Evolutionary conservation across 2,329 filamentous ascomycete species (phyloP).

Genomic region (Verticillium dahliae): DNA sequence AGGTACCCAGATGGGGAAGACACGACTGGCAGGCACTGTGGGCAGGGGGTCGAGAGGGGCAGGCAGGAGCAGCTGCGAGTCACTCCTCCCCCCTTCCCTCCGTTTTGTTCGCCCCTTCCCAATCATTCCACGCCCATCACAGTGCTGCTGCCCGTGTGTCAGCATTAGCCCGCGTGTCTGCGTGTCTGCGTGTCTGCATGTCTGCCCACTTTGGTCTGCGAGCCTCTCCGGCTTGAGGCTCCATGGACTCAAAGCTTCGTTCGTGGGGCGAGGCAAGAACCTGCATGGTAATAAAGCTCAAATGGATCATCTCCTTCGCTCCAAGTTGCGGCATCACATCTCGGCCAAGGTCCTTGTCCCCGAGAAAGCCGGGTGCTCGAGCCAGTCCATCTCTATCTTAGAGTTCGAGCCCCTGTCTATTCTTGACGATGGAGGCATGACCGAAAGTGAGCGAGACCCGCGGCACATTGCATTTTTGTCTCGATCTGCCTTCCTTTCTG

Average conservation of each 20-base stretch:
- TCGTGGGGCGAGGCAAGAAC: neutral
- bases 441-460: neutral
- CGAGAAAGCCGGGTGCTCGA: neutral
- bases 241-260: neutral
- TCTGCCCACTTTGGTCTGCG: neutral
- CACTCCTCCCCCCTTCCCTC: neutral
- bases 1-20: neutral
- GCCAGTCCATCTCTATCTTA: neutral
- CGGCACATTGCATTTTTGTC: neutral
- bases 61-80: neutral
- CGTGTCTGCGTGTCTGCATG: neutral
- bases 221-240: neutral
- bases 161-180: neutral
- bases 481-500: neutral
- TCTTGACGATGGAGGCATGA: neutral
- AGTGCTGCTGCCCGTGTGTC: too few relatives aligned
- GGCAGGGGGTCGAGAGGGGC: neutral
- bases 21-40: neutral
- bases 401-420: neutral
- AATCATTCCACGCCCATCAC: neutral
- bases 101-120: neutral
- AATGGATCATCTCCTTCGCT: neutral
- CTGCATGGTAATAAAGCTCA: too few relatives aligned
- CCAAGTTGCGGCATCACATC: neutral
- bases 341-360: neutral